Percentiles rank a stretch among this genome's conserved stretches.
Evolutionary conservation across 805 yeast genomes (phyloP).

Genomic region (Brettanomyces anomalus): DNA sequence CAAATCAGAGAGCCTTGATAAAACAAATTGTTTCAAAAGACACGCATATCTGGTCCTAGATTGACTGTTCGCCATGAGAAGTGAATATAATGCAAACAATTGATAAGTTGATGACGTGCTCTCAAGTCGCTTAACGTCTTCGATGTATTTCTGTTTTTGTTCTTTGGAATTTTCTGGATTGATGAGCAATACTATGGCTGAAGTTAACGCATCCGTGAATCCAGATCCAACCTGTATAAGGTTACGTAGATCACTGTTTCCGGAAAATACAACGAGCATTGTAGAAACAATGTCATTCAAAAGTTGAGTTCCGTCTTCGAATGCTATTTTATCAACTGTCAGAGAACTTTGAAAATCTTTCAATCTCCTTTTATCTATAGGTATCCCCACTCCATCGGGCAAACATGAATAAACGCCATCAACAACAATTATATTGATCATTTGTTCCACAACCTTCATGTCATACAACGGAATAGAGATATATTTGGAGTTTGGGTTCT

Average conservation of each 20-base stretch:
- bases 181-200: conserved; percentile 35
- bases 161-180: conserved; percentile 18
- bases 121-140: conserved; percentile 26
- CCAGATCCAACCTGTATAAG: conserved; percentile 59
- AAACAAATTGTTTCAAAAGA: conserved; percentile 38
- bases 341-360: conserved; percentile 32
- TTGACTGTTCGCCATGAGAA: conserved; percentile 17
- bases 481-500: conserved; percentile 24
- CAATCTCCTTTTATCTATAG: conserved; percentile 49
- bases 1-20: conserved; percentile 41
- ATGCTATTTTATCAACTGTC: conserved; percentile 15
- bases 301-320: conserved; percentile 10
- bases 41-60: conserved; percentile 20
- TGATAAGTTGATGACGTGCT: conserved; percentile 55
- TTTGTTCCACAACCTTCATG: conserved; percentile 59
- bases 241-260: conserved; percentile 40
- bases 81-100: conserved; percentile 50
- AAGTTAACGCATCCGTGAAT: conserved; percentile 47
- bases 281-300: conserved; percentile 19
- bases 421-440: conserved; percentile 55
- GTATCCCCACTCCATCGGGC: conserved; percentile 50
- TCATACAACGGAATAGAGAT: conserved; percentile 77
- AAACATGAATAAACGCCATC: conserved; percentile 66
- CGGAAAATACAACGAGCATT: conserved; percentile 28
- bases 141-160: conserved; percentile 2